Base-by-base conservation (phyloP, 306 rosid genomes). In the Argentina anserina region DNA sequence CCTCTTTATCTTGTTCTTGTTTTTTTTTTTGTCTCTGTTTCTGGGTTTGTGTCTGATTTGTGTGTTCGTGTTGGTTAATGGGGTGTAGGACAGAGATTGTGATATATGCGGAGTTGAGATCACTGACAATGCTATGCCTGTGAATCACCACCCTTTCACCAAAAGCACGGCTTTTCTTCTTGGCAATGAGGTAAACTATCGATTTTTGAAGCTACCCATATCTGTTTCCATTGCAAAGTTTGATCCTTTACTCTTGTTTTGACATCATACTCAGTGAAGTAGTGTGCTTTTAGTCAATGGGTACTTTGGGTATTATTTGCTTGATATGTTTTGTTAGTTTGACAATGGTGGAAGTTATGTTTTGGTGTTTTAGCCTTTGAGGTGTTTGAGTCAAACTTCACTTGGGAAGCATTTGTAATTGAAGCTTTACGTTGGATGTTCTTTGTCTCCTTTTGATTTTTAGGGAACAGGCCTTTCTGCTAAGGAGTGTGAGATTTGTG, bases 41-140 rank as follows among this genome's bases (percentile, higher is more conserved):
- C 18, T 42, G 74, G 61, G 55, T 43, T 5, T 43, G 26, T 21
- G 11, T 0, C 39, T 26, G n/a, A 45, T 12, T 12, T 70, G 25
- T 11, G 49, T 21, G 9, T 67, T 45, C 23, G 11, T 47, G 23
- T 39, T 2, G 29, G 4, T 62, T 2, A 58, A 53, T 70, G 34
- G 37, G 45, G 56, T 76, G 55, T 63, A 90, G 86, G 96, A 89
- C 14, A 90, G 76, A 70, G 93, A 84, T 67, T 91, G 91, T 53
- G 97, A 94, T 68, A 90, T 94, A 21, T 94, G 96, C 39, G 99
- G 97, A 2, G 99, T 94, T 33, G 99, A 94, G 89, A 91, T 94
- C 68, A 82, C 96, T 9, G 85, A 84, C 58, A 76, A 88, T 67
- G 92, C 99, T 9, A 46, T 74, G 64, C 93, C 97, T 4, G 89